phyloP scores from a whole-genome alignment of 1,284 basidiomycete species.

The Puccinia brachypodii region DNA sequence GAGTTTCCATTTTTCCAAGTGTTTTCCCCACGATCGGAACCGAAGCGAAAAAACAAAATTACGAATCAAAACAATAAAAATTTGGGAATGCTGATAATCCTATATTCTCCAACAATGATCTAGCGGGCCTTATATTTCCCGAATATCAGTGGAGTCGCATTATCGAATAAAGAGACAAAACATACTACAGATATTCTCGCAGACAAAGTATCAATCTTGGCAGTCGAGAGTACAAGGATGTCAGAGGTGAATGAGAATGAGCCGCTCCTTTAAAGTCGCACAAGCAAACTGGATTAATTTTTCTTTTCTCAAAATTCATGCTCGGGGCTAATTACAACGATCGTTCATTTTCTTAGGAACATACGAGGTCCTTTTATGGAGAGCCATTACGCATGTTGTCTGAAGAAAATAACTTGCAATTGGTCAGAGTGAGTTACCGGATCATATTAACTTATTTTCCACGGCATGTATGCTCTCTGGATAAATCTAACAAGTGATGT shows the following conservation, averaged over 20 bases:
- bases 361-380: slow-evolving; percentile 38
- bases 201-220: slow-evolving; percentile 39
- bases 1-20: background rate
- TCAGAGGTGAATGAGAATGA: slow-evolving; percentile 40
- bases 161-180: slow-evolving; percentile 32
- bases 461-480: background rate
- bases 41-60: background rate
- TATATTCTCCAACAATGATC: too few species aligned
- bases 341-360: slow-evolving; percentile 12
- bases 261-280: background rate
- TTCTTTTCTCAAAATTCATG: too few species aligned
- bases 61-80: background rate
- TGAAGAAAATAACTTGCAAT: slow-evolving; percentile 33
- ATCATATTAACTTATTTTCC: background rate
- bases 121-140: slow-evolving; percentile 47
- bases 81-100: background rate
- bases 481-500: background rate
- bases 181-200: slow-evolving; percentile 46
- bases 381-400: slow-evolving; percentile 37
- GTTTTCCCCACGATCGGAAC: background rate
- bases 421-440: slow-evolving; percentile 20
- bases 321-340: background rate
- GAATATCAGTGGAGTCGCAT: slow-evolving; percentile 32
- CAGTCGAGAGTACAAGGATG: slow-evolving; percentile 48
- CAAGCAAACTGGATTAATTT: background rate